phyloP scores from a whole-genome alignment of 2,329 filamentous ascomycete species.

The Alternaria burnsii region DNA sequence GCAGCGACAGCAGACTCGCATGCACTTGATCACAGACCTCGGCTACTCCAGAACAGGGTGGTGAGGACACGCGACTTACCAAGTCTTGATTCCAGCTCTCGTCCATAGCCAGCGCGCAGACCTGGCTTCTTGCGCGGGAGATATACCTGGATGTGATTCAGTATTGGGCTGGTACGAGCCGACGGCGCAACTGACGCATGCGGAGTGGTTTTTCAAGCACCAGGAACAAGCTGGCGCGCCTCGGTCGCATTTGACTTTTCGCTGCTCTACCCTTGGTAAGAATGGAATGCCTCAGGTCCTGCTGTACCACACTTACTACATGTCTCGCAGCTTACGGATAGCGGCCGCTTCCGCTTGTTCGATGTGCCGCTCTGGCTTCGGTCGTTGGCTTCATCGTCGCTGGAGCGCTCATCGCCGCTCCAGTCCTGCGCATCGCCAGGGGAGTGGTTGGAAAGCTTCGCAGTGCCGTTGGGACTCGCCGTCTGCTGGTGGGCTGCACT shows the following conservation, averaged over 20 bases:
- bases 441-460: slow-evolving; percentile 47
- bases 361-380: slow-evolving; percentile 46
- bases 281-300: neutral
- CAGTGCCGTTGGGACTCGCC: slow-evolving; percentile 41
- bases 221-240: slow-evolving; percentile 78
- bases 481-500: slow-evolving; percentile 35
- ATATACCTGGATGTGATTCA: slow-evolving; percentile 58
- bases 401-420: slow-evolving; percentile 51
- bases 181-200: slow-evolving; percentile 57
- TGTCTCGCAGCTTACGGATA: slow-evolving; percentile 70
- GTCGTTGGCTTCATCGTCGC: slow-evolving; percentile 51
- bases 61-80: slow-evolving; percentile 52
- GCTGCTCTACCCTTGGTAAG: slow-evolving; percentile 59
- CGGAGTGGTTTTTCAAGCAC: slow-evolving; percentile 72
- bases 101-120: slow-evolving; percentile 66
- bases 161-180: neutral
- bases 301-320: slow-evolving; percentile 10
- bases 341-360: slow-evolving; percentile 60
- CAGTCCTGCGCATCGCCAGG: slow-evolving; percentile 47
- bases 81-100: slow-evolving; percentile 68
- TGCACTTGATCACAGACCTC: slow-evolving; percentile 7
- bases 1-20: neutral
- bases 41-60: slow-evolving; percentile 9
- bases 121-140: slow-evolving; percentile 76
- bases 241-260: slow-evolving; percentile 76